These are phyloP conservation scores for Paraphoma chrysanthemicola DNA, from an alignment of 2,329 filamentous ascomycete species.

Conservation along the genomic window DNA sequence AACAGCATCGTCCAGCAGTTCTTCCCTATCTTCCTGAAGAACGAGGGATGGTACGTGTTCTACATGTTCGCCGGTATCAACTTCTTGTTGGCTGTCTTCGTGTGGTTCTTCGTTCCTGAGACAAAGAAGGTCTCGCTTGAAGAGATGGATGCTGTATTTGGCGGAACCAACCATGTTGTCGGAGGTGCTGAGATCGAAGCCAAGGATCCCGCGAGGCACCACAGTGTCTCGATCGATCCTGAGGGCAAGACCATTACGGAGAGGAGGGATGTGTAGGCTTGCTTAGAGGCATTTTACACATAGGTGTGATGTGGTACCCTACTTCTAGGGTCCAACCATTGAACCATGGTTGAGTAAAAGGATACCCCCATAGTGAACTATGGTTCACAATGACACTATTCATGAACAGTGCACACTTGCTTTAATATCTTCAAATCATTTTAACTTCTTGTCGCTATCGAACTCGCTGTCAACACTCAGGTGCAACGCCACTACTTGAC, in stretches of 20 bases:
- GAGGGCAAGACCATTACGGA: constrained; percentile 27
- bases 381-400: too few relatives aligned
- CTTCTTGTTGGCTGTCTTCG: constrained; percentile 49
- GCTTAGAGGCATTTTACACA: background rate
- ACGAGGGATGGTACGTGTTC: constrained; percentile 63
- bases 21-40: constrained; percentile 71
- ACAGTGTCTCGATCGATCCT: constrained; percentile 26
- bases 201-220: constrained; percentile 42
- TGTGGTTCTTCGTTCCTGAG: constrained; percentile 53
- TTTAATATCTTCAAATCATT: too few relatives aligned
- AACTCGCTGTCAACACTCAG: too few relatives aligned
- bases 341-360: background rate
- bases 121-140: constrained; percentile 58
- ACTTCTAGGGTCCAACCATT: background rate
- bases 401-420: too few relatives aligned
- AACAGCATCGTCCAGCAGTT: constrained; percentile 74
- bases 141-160: constrained; percentile 64
- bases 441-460: too few relatives aligned
- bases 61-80: constrained; percentile 62
- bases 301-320: background rate
- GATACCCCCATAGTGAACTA: too few relatives aligned
- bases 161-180: constrained; percentile 63
- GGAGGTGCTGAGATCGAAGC: constrained; percentile 59
- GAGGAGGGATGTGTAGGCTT: constrained; percentile 7
- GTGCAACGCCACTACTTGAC: too few relatives aligned